phyloP scores from a whole-genome alignment of 495 filamentous ascomycete species.

The Xylaria curta region DNA sequence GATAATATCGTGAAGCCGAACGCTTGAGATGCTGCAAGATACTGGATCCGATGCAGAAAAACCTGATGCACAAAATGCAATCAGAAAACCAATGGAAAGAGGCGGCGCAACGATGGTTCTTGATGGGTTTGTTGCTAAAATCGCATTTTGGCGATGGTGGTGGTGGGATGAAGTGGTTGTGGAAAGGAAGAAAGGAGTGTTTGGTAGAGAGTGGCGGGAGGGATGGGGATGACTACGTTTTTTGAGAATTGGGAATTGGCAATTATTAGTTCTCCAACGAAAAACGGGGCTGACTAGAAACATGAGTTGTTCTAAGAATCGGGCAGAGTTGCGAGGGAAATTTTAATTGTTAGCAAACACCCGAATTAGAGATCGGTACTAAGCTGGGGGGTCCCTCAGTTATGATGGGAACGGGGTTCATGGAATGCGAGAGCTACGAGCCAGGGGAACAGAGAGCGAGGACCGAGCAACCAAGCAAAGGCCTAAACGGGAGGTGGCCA shows the following conservation, averaged over 20 bases:
- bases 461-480: background rate
- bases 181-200: slow-evolving; percentile 54
- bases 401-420: slow-evolving; percentile 21
- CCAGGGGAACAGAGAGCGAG: slow-evolving; percentile 1
- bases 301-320: slow-evolving; percentile 27
- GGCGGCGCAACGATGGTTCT: slow-evolving; percentile 41
- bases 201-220: slow-evolving; percentile 43
- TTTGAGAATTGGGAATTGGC: slow-evolving; percentile 47
- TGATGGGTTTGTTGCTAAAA: slow-evolving; percentile 55
- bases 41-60: slow-evolving; percentile 39
- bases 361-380: slow-evolving; percentile 55
- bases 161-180: slow-evolving; percentile 42
- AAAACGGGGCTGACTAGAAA: slow-evolving; percentile 58
- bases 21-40: slow-evolving; percentile 29
- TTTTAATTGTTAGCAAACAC: slow-evolving; percentile 47
- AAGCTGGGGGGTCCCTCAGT: slow-evolving; percentile 29
- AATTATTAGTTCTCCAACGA: slow-evolving; percentile 42
- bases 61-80: slow-evolving; percentile 43
- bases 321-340: slow-evolving; percentile 51
- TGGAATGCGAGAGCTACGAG: slow-evolving; percentile 22
- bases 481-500: slow-evolving; percentile 9
- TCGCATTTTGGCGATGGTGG: slow-evolving; percentile 27
- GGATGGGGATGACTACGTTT: slow-evolving; percentile 56
- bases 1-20: slow-evolving; percentile 31
- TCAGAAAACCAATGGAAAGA: slow-evolving; percentile 37